phyloP scores from a whole-genome alignment of 768 basidiomycete species.

The Suillus luteus region DNA sequence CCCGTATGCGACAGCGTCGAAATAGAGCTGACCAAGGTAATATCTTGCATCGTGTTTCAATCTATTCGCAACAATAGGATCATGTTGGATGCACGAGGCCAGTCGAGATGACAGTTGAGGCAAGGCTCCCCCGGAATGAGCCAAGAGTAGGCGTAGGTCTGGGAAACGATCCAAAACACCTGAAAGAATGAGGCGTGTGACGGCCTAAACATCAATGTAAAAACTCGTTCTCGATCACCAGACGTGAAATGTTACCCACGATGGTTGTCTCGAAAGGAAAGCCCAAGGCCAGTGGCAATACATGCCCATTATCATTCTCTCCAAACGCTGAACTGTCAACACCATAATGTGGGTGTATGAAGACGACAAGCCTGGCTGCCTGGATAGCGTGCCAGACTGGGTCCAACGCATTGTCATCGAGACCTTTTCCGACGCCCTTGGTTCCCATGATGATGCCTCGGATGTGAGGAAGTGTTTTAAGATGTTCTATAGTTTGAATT shows the following conservation, averaged over 20 bases:
- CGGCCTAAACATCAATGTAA: constrained; percentile 43
- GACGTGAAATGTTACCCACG: constrained; percentile 43
- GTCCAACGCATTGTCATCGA: constrained; percentile 79
- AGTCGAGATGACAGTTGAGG: constrained; percentile 83
- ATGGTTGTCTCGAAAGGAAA: constrained; percentile 92
- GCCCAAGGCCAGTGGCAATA: constrained; percentile 82
- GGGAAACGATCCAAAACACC: constrained; percentile 84
- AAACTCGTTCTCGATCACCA: neutral
- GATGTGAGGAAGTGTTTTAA: constrained; percentile 64
- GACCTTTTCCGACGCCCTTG: constrained; percentile 70
- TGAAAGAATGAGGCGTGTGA: constrained; percentile 77
- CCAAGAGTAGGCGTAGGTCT: constrained; percentile 71
- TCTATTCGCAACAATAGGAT: constrained; percentile 74
- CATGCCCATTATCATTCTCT: constrained; percentile 79
- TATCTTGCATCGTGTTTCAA: constrained; percentile 81
- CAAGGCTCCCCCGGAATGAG: constrained; percentile 86
- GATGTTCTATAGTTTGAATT: constrained; percentile 66
- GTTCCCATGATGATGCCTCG: constrained; percentile 84
- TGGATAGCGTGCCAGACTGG: constrained; percentile 83
- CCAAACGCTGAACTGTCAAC: constrained; percentile 77
- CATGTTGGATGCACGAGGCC: constrained; percentile 83
- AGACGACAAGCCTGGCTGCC: constrained; percentile 68
- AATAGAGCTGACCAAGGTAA: constrained; percentile 78
- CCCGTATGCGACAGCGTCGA: constrained; percentile 89
- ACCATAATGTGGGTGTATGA: constrained; percentile 88